Base-by-base conservation (phyloP, 23 red algal genomes). In the Gracilaria domingensis region DNA sequence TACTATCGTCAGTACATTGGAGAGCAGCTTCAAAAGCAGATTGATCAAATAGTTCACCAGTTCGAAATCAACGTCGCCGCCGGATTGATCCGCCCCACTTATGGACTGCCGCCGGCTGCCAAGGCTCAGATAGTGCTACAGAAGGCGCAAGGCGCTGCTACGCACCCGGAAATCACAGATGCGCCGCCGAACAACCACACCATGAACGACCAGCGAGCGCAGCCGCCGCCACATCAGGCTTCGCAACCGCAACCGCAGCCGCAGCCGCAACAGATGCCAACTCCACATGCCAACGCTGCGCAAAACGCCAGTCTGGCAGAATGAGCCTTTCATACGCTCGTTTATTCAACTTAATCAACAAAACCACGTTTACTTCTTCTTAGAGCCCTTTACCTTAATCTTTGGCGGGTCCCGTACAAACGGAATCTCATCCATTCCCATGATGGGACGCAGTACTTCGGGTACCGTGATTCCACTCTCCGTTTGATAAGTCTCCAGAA, bases 401-500 rank as follows among this genome's bases (percentile, higher is more conserved):
- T 88, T 94, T 32, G 82, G 83, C 40, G 82, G 33, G 0, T 86
- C 82, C 1, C 92, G 72, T 17, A 88, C 83, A 94, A 94, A 94
- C 40, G 81, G 81, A 32, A 94, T 66, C 32, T 62, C 80, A 42
- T 87, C 92, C 72, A 57, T 82, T 20, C 92, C 92, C 45, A 94
- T 42, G 20, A 81, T 93, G 32, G 97, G 80, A 48, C 81, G 94
- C 56, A 99, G 82, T 29, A 91, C 91, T 67, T 95, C 97, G 21
- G 97, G 97, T 24, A 99, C 88, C 29, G 58, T 85, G 28, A 99
- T 89, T 9, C 97, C 97, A 21, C 39, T 80, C 14, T 93, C 91
- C 24, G 82, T 89, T 87, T 99, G 97, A 67, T 91, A 96, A 80
- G 89, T 99, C 90, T 99, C 97, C 39, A 99, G 48, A 66, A 99